A percentile compares a stretch with the other conserved stretches of the same genome.
Conservation (phyloP, 2,329 filamentous ascomycete species). For the Aspergillus sojae region DNA sequence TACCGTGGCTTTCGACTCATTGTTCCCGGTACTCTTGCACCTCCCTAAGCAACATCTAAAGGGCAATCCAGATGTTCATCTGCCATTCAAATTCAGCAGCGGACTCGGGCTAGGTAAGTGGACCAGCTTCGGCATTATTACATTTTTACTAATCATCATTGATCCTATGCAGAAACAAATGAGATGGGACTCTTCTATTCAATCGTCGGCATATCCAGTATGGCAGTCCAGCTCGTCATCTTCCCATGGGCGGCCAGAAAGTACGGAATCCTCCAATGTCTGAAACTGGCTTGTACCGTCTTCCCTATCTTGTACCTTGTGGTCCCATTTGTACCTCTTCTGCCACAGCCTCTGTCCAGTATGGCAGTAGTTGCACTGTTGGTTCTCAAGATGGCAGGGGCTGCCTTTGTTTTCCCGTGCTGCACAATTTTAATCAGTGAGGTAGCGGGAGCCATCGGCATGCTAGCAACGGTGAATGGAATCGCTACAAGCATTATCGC, state of each 20-base stretch:
- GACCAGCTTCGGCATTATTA: background rate
- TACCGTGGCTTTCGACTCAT: slow-evolving; percentile 80
- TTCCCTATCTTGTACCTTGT: slow-evolving; percentile 77
- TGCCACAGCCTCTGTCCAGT: slow-evolving; percentile 57
- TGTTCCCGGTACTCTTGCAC: slow-evolving; percentile 86
- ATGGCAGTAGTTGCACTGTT: slow-evolving; percentile 66
- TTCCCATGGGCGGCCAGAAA: slow-evolving; percentile 75
- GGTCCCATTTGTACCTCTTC: slow-evolving; percentile 77
- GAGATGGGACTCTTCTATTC: slow-evolving; percentile 86
- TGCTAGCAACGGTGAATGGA: slow-evolving; percentile 88
- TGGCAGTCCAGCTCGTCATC: slow-evolving; percentile 80
- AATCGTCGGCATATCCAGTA: slow-evolving; percentile 75
- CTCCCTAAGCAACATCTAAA: slow-evolving; percentile 62
- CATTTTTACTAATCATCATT: background rate
- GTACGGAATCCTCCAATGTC: slow-evolving; percentile 74
- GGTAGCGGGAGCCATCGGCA: slow-evolving; percentile 70
- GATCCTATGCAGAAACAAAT: slow-evolving; percentile 53
- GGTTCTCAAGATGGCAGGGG: slow-evolving; percentile 70
- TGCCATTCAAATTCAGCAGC: slow-evolving; percentile 80
- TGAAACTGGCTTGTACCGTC: slow-evolving; percentile 65
- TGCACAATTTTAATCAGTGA: slow-evolving; percentile 90
- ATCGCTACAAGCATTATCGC: slow-evolving; percentile 82
- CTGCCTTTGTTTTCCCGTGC: slow-evolving; percentile 86
- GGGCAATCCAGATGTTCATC: slow-evolving; percentile 58
- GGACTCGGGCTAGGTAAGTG: slow-evolving; percentile 68